Evolutionary conservation across 768 basidiomycete species (phyloP).

Genomic region (Amanita molliuscula): DNA sequence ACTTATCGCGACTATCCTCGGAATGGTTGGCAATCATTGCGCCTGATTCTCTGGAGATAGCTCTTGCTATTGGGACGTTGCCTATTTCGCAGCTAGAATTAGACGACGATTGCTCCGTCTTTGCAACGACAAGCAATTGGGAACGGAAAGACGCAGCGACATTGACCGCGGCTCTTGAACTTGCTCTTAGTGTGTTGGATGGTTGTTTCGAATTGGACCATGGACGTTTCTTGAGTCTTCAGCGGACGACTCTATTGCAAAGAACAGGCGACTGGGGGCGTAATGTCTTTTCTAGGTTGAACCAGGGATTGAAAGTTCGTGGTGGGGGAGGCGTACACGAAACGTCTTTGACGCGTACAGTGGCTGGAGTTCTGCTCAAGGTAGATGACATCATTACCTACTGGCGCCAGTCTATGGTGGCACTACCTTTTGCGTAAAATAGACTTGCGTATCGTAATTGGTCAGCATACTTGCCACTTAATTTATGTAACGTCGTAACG

Average conservation of each 20-base stretch:
- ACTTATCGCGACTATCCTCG: slow-evolving; percentile 71
- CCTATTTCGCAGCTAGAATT: slow-evolving; percentile 38
- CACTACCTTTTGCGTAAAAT: neutral
- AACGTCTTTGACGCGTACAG: slow-evolving; percentile 50
- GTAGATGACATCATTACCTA: slow-evolving; percentile 30
- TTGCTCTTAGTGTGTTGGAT: slow-evolving; percentile 69
- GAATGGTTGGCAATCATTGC: slow-evolving; percentile 77
- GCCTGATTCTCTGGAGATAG: slow-evolving; percentile 77
- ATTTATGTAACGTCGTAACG: neutral
- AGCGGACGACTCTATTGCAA: slow-evolving; percentile 62
- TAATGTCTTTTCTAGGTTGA: slow-evolving; percentile 51
- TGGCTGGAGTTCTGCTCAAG: slow-evolving; percentile 76
- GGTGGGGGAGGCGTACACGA: slow-evolving; percentile 62
- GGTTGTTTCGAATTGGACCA: slow-evolving; percentile 66
- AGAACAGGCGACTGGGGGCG: slow-evolving; percentile 77
- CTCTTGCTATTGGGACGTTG: slow-evolving; percentile 64
- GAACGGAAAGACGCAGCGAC: slow-evolving; percentile 59
- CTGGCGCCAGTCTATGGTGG: neutral
- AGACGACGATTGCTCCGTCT: slow-evolving; percentile 23
- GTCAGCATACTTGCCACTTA: slow-evolving; percentile 5
- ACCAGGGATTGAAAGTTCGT: slow-evolving; percentile 49
- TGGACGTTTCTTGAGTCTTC: slow-evolving; percentile 64
- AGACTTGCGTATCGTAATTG: neutral
- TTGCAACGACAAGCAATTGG: slow-evolving; percentile 9
- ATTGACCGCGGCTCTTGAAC: slow-evolving; percentile 65